These are phyloP conservation scores for Solidago caesia DNA, from an alignment of 129 eudicot genomes.

Conservation along the genomic window DNA sequence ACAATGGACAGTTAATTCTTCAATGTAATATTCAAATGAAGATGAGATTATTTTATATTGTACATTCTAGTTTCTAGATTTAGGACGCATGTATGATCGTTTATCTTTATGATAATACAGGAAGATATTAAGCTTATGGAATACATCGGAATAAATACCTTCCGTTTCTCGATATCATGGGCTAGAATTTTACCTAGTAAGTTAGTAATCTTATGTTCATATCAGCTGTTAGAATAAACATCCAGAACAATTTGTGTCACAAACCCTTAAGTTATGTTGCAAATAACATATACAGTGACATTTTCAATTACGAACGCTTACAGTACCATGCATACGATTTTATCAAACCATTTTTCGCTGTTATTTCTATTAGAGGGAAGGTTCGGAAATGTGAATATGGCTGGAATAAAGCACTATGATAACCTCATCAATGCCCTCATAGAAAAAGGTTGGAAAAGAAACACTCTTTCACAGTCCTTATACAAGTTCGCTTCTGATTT, in stretches of 20 bases:
- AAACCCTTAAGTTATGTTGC: background rate
- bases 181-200: slow-evolving; percentile 77
- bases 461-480: background rate
- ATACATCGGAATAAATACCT: slow-evolving; percentile 58
- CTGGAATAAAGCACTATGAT: slow-evolving; percentile 64
- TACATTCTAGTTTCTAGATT: background rate
- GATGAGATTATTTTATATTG: background rate
- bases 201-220: slow-evolving; percentile 6
- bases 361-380: slow-evolving; percentile 52
- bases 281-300: background rate
- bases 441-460: slow-evolving; percentile 41
- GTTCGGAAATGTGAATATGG: slow-evolving; percentile 58
- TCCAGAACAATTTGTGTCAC: background rate
- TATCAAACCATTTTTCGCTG: background rate
- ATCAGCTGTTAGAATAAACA: background rate
- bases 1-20: background rate
- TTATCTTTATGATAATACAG: slow-evolving; percentile 31
- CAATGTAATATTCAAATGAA: background rate
- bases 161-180: slow-evolving; percentile 80
- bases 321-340: background rate
- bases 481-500: background rate
- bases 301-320: too few species aligned
- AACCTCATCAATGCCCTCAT: slow-evolving; percentile 63
- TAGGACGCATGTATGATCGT: slow-evolving; percentile 4
- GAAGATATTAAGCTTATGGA: slow-evolving; percentile 74